A percentile compares a stretch with the other conserved stretches of the same genome.
phyloP scores from a whole-genome alignment of 225 moss, liverwort and hornwort species.

The Sphagnum tenellum region DNA sequence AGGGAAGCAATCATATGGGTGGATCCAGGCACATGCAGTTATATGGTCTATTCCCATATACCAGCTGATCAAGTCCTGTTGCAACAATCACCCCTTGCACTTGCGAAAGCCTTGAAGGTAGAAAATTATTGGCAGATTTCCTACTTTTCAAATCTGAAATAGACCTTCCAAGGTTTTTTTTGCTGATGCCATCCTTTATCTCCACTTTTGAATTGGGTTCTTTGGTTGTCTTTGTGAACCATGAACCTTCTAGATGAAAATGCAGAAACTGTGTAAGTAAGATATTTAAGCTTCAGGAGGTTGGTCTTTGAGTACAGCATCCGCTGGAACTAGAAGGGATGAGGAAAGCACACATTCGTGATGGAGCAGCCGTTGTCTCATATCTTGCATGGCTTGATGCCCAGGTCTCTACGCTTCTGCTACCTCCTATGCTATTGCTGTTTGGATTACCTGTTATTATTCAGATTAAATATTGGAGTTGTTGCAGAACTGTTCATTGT shows the following conservation, averaged over 20 bases:
- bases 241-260: no score
- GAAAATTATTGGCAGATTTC: not conserved
- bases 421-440: not conserved
- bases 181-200: no score
- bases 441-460: not conserved
- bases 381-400: conserved; percentile 65
- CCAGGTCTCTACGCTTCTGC: conserved; percentile 22
- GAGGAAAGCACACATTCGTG: conserved; percentile 69
- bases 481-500: no score
- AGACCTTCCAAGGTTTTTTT: no score
- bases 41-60: conserved; percentile 49
- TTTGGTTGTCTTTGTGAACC: no score
- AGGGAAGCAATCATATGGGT: conserved; percentile 47
- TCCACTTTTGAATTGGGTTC: no score
- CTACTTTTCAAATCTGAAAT: no score
- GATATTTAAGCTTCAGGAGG: no score
- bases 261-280: no score
- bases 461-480: not conserved
- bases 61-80: conserved; percentile 45
- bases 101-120: conserved; percentile 82
- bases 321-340: conserved; percentile 75
- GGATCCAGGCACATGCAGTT: conserved; percentile 74
- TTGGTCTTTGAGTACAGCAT: conserved; percentile 24
- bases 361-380: conserved; percentile 71
- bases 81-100: conserved; percentile 71